These are phyloP conservation scores for Oenanthe javanica DNA, from an alignment of 140 eudicot species.

Conservation along the genomic window DNA sequence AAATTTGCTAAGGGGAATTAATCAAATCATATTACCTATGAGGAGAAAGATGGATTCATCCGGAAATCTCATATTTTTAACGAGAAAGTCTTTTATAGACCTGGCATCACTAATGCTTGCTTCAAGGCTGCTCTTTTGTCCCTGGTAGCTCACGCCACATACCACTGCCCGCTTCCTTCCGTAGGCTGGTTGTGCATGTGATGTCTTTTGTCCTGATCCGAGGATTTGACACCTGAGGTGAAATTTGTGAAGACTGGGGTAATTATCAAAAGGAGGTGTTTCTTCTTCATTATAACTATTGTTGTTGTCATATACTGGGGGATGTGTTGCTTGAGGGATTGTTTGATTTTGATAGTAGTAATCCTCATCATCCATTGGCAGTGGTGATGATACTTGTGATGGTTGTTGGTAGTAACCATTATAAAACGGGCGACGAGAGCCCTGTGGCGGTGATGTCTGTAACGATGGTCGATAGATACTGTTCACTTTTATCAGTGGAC, in stretches of 20 bases:
- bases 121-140: conserved; percentile 12
- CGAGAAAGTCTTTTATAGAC: conserved; percentile 20
- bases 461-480: background rate
- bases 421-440: background rate
- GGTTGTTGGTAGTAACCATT: conserved; percentile 15
- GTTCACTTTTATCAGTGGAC: background rate
- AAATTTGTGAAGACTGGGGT: background rate
- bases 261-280: background rate
- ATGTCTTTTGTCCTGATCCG: no score
- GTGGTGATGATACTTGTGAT: background rate
- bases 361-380: background rate
- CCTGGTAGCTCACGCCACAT: conserved; percentile 22
- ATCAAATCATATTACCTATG: conserved; percentile 14
- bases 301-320: background rate
- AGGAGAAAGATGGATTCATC: conserved; percentile 17
- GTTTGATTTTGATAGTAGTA: conserved; percentile 5
- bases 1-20: background rate
- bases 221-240: no score
- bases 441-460: background rate
- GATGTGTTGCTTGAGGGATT: background rate
- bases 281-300: conserved; percentile 1
- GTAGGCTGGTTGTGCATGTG: background rate
- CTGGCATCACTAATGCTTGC: conserved; percentile 21
- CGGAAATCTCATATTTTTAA: conserved; percentile 15
- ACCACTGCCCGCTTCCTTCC: conserved; percentile 26